Conservation (phyloP, 1,284 basidiomycete species). For the Leccinum variabile region DNA sequence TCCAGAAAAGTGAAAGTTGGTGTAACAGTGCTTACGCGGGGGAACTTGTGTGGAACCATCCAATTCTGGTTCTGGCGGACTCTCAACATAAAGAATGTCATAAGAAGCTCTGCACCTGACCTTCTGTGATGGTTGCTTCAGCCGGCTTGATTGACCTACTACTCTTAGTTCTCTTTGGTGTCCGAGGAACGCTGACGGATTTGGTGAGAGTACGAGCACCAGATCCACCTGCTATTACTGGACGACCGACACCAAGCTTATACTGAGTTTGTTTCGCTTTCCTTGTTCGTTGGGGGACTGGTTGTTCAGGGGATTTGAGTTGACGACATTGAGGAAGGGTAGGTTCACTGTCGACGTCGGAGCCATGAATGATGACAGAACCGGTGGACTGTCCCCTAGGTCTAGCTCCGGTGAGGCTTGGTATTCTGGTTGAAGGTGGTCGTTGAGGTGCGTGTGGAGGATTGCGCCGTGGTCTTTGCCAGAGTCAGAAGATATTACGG, state of each 20-base stretch:
- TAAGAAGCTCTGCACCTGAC: conserved; percentile 31
- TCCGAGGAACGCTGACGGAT: conserved; percentile 49
- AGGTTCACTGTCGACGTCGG: conserved; percentile 49
- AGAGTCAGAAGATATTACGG: conserved; percentile 14
- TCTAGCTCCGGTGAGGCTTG: conserved; percentile 39
- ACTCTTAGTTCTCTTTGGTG: conserved; percentile 45
- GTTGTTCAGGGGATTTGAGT: conserved; percentile 28
- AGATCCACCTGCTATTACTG: conserved; percentile 57
- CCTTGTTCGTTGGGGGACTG: conserved; percentile 46
- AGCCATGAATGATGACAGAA: conserved; percentile 51
- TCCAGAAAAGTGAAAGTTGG: not conserved
- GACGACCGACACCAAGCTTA: conserved; percentile 70
- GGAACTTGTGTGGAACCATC: conserved; percentile 21
- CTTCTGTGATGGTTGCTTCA: conserved; percentile 62
- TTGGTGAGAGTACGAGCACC: conserved; percentile 66
- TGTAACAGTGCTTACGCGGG: conserved; percentile 18
- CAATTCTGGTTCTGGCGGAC: conserved; percentile 36
- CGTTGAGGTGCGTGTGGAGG: conserved; percentile 37
- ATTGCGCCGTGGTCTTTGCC: conserved; percentile 29
- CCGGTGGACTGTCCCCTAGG: conserved; percentile 40
- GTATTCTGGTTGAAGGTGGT: conserved; percentile 44
- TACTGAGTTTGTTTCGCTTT: conserved; percentile 72
- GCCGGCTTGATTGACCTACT: conserved; percentile 50
- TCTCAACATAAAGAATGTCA: conserved; percentile 13
- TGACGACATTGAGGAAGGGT: conserved; percentile 17